These are phyloP conservation scores for Penicillium sp. DNA, from an alignment of 2,329 filamentous ascomycete species.

Conservation along the genomic window DNA sequence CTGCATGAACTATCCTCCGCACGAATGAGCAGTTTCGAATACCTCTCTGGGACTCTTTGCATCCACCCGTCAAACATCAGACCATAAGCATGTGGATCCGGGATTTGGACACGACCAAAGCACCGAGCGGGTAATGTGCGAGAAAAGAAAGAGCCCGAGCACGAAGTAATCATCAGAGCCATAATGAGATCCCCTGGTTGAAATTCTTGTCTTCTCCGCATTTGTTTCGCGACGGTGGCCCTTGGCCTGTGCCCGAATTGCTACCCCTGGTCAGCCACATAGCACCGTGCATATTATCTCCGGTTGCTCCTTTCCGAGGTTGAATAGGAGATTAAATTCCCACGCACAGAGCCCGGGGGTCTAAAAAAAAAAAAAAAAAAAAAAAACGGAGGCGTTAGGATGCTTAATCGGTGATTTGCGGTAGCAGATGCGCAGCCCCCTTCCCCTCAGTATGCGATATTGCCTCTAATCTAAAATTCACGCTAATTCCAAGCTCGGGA, in stretches of 20 bases:
- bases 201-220: neutral
- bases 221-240: neutral
- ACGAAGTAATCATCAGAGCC: neutral
- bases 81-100: slow-evolving; percentile 1
- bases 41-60: neutral
- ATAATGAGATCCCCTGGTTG: neutral
- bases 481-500: neutral
- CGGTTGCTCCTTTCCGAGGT: neutral
- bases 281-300: neutral
- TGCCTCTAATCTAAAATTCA: neutral
- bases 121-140: neutral
- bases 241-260: neutral
- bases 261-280: slow-evolving; percentile 3
- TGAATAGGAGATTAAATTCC: neutral
- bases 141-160: neutral
- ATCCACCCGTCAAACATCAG: neutral
- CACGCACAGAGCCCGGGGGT: neutral
- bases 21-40: neutral
- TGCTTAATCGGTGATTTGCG: slow-evolving; percentile 1
- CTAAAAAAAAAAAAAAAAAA: neutral
- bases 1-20: neutral
- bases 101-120: neutral
- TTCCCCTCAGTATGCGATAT: neutral
- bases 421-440: neutral
- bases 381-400: neutral